Conservation (phyloP, 2,329 filamentous ascomycete species). For the Sporothrix protearum region DNA sequence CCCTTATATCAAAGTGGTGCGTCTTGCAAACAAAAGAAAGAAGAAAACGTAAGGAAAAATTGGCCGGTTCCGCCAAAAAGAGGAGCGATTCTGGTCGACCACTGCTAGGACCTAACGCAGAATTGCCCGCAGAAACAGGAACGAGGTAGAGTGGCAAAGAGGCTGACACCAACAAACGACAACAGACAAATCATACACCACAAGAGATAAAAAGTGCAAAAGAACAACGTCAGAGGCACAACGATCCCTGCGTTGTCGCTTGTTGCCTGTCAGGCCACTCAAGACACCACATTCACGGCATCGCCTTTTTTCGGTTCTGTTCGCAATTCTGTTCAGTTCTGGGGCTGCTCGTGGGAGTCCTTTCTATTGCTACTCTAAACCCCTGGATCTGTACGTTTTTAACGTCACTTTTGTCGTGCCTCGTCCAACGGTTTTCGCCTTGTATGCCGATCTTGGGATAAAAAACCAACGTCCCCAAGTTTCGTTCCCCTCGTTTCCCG, state of each 20-base stretch:
- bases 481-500: neutral
- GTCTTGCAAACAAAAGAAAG: neutral
- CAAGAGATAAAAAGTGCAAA: neutral
- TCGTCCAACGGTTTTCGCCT: neutral
- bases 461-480: neutral
- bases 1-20: neutral
- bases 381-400: neutral
- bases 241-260: neutral
- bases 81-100: neutral
- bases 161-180: neutral
- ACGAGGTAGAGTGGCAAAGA: neutral
- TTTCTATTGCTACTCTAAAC: neutral
- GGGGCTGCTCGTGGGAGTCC: neutral
- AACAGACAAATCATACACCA: neutral
- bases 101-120: neutral
- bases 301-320: neutral
- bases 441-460: neutral
- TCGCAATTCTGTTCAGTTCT: neutral
- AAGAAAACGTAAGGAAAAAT: neutral
- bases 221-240: neutral
- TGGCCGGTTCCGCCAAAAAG: neutral
- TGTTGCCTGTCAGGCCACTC: neutral
- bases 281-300: neutral
- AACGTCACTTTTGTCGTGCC: neutral
- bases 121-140: neutral